These are phyloP conservation scores for Tetrahymena elliotti DNA, from an alignment of 73 alveolate genomes.

Conservation along the genomic window DNA sequence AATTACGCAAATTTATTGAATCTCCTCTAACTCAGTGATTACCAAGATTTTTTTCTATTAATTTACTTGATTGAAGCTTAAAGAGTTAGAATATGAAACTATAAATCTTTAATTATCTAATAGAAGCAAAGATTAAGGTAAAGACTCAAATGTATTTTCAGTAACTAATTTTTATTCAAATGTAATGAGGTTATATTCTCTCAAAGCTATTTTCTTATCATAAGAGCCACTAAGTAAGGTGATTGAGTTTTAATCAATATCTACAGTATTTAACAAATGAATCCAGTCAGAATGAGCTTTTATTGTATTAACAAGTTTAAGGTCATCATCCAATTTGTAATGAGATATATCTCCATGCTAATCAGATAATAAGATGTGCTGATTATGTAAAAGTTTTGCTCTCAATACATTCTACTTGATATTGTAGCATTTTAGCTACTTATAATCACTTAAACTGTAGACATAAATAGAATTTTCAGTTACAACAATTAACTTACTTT, in stretches of 20 bases:
- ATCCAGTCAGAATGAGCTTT: not conserved
- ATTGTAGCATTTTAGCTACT: not conserved
- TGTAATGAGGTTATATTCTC: not conserved
- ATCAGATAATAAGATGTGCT: not conserved
- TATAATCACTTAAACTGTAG: not conserved
- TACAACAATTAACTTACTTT: not conserved
- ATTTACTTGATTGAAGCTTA: not conserved
- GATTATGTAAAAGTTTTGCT: not conserved
- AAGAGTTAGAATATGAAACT: not conserved
- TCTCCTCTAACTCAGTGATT: not conserved
- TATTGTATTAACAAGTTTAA: not conserved
- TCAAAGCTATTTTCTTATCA: not conserved
- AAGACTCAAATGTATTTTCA: not conserved
- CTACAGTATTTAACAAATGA: not conserved
- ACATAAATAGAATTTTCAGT: not conserved
- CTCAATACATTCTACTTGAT: not conserved
- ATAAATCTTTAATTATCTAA: not conserved
- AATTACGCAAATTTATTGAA: not conserved
- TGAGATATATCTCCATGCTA: not conserved
- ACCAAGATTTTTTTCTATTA: not conserved
- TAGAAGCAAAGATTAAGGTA: not conserved
- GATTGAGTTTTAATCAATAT: not conserved
- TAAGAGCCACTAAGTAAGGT: not conserved
- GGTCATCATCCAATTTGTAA: not conserved
- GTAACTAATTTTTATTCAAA: not conserved